phyloP scores from a whole-genome alignment of 2,329 filamentous ascomycete species.

The Fusarium liriodendri region DNA sequence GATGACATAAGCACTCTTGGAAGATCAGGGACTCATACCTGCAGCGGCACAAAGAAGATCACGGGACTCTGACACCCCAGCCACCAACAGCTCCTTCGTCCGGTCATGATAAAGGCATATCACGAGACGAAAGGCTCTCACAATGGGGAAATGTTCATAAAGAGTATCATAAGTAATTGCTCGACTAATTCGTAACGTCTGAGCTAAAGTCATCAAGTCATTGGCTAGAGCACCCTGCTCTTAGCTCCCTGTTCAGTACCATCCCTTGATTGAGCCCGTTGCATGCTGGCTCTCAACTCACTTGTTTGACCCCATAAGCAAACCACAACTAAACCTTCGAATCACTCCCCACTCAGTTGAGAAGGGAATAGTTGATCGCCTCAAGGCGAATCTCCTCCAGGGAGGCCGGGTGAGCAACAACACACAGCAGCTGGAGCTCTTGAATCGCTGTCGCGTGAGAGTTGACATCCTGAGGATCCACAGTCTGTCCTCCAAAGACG shows the following conservation, averaged over 20 bases:
- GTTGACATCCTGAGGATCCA: background rate
- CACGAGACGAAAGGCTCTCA: background rate
- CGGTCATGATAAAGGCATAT: background rate
- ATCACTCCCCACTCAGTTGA: background rate
- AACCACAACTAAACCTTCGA: background rate
- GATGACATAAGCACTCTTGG: constrained; percentile 38
- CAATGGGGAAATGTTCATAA: background rate
- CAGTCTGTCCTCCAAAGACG: background rate
- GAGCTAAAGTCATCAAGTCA: background rate
- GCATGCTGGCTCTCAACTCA: background rate
- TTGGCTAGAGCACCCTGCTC: background rate
- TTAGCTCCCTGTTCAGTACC: background rate
- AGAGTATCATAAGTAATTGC: background rate
- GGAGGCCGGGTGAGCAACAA: constrained; percentile 1
- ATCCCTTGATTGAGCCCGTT: background rate
- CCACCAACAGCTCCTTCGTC: background rate
- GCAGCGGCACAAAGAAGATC: no score
- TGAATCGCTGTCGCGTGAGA: constrained; percentile 5
- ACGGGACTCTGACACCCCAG: no score
- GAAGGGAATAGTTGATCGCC: background rate
- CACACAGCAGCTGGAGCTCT: background rate
- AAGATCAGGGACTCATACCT: background rate
- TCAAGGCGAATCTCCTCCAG: constrained; percentile 1
- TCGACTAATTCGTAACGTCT: background rate
- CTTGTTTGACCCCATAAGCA: background rate